Conservation (phyloP, 2,329 filamentous ascomycete species). For the Fusarium abutilonis region DNA sequence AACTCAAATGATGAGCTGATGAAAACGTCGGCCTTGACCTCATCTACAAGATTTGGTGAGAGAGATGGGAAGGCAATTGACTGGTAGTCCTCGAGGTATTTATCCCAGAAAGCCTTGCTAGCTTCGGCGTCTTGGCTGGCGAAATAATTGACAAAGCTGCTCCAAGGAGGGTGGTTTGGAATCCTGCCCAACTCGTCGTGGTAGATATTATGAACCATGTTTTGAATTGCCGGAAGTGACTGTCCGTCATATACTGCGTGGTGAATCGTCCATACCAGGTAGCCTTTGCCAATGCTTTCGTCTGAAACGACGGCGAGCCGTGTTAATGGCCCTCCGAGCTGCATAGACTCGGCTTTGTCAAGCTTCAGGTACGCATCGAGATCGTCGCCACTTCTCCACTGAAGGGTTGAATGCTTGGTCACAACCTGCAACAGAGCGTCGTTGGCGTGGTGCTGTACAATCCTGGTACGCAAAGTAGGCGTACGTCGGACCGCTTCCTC, state of each 20-base stretch:
- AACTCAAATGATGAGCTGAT: conserved; percentile 7
- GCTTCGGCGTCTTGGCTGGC: too few relatives aligned
- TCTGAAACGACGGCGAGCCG: too few relatives aligned
- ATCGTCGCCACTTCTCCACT: not conserved
- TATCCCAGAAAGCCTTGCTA: conserved; percentile 5
- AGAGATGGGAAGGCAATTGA: conserved; percentile 7
- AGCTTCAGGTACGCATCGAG: conserved; percentile 6
- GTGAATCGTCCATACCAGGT: too few relatives aligned
- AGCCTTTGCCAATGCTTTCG: too few relatives aligned
- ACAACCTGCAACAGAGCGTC: conserved; percentile 23
- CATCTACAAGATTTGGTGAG: not conserved
- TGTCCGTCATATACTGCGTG: too few relatives aligned
- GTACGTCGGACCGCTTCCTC: not conserved
- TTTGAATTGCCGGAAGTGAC: conserved; percentile 25
- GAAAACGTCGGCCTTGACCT: not conserved
- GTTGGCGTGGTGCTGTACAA: conserved; percentile 12
- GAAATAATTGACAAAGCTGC: too few relatives aligned
- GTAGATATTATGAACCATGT: conserved; percentile 21
- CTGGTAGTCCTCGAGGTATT: not conserved
- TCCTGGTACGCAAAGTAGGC: conserved; percentile 23
- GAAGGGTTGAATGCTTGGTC: not conserved
- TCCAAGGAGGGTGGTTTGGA: too few relatives aligned
- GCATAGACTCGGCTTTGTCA: conserved; percentile 12
- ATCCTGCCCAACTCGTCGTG: too few relatives aligned
- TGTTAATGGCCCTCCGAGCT: conserved; percentile 8